A percentile compares a stretch with the other conserved stretches of the same genome.
Conservation (phyloP, 2,329 filamentous ascomycete species). For the Penicillium hesseltinei region DNA sequence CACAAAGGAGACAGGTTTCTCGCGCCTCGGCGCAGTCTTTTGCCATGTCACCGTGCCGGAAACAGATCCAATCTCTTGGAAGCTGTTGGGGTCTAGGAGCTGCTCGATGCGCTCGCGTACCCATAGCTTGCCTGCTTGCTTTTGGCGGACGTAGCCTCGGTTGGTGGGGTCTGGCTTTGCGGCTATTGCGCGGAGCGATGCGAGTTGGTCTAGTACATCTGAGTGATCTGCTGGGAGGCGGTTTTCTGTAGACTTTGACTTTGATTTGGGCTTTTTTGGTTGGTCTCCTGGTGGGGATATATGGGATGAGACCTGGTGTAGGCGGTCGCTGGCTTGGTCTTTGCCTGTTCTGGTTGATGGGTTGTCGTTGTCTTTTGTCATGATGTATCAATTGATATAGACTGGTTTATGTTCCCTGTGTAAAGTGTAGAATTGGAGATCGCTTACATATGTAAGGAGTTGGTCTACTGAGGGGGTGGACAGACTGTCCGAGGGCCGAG, state of each 20-base stretch:
- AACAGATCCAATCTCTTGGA: constrained; percentile 60
- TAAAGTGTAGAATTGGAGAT: not conserved
- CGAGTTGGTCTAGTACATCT: constrained; percentile 60
- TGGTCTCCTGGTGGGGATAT: constrained; percentile 26
- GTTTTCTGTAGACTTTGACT: constrained; percentile 23
- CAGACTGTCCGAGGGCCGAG: constrained; percentile 9
- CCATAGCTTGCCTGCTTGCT: constrained; percentile 64
- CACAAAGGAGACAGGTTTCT: constrained; percentile 50
- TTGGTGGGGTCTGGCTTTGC: constrained; percentile 53
- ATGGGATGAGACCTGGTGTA: constrained; percentile 51
- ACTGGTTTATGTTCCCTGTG: not conserved
- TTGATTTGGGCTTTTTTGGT: constrained; percentile 32
- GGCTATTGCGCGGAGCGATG: constrained; percentile 52
- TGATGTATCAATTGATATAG: not conserved
- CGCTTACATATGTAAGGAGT: not conserved
- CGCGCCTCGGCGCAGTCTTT: constrained; percentile 38
- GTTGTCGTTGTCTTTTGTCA: constrained; percentile 16
- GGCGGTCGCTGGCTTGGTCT: constrained; percentile 41
- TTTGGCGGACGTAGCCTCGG: constrained; percentile 62
- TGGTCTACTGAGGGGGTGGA: constrained; percentile 12
- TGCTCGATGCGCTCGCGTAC: constrained; percentile 60
- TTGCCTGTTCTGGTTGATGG: constrained; percentile 4
- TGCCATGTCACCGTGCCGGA: constrained; percentile 61
- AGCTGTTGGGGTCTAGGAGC: constrained; percentile 57
- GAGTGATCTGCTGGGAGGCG: constrained; percentile 60